These are phyloP conservation scores for Crithidia expoeki DNA, from an alignment of 208 protist species.

Conservation along the genomic window DNA sequence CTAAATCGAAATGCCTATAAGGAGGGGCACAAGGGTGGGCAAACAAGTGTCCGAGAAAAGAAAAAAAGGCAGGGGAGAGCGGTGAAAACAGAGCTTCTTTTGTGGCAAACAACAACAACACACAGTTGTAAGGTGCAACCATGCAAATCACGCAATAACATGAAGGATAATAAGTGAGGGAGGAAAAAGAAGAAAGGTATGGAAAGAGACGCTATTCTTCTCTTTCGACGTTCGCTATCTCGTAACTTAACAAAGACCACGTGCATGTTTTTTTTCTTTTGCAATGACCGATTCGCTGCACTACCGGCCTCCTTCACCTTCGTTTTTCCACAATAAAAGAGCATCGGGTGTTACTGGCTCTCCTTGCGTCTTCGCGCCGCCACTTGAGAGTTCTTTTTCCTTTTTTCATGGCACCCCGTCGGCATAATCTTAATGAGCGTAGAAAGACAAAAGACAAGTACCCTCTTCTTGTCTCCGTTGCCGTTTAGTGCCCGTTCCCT, in stretches of 20 bases:
- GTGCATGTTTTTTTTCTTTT: neutral
- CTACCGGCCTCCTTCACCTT: neutral
- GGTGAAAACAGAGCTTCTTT: neutral
- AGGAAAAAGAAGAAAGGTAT: constrained; percentile 12
- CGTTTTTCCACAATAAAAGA: no score
- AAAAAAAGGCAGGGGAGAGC: neutral
- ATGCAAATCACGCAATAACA: neutral
- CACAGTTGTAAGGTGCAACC: neutral
- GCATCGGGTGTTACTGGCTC: no score
- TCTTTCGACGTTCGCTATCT: constrained; percentile 10
- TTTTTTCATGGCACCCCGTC: no score
- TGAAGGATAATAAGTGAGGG: neutral
- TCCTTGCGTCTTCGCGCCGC: no score
- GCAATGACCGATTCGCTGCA: neutral
- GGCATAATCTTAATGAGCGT: neutral
- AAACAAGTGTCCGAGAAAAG: neutral
- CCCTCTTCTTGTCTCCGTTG: constrained; percentile 6
- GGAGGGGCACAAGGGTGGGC: no score
- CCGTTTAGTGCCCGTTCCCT: neutral
- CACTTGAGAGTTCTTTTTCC: no score
- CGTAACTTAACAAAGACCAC: neutral
- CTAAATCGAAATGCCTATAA: neutral
- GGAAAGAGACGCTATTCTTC: constrained; percentile 3
- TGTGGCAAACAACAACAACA: constrained; percentile 2
- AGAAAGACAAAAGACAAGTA: neutral